phyloP scores from a whole-genome alignment of 2,329 filamentous ascomycete species.

The Paracamarosporium sp. region DNA sequence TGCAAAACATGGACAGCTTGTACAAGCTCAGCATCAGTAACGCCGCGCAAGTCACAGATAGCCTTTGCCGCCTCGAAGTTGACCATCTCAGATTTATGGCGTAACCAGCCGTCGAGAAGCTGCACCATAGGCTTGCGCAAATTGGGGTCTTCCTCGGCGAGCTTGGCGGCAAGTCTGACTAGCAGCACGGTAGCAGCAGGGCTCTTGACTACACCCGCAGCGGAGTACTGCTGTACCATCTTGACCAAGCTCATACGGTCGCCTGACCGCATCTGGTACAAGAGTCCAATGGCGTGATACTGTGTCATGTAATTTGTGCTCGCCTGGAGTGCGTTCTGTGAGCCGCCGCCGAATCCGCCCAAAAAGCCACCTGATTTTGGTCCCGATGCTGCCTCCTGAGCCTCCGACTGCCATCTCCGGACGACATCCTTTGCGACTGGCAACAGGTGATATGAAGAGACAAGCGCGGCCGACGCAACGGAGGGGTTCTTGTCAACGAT shows the following conservation, averaged over 20 bases:
- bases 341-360: slow-evolving; percentile 85
- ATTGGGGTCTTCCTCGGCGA: slow-evolving; percentile 90
- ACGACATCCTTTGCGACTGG: slow-evolving; percentile 96
- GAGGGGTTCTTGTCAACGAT: slow-evolving; percentile 99
- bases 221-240: slow-evolving; percentile 99
- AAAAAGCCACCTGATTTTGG: slow-evolving; percentile 91
- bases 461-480: slow-evolving; percentile 92
- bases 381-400: slow-evolving; percentile 91
- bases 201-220: slow-evolving; percentile 90
- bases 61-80: slow-evolving; percentile 99
- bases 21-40: slow-evolving; percentile 87
- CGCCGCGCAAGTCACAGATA: slow-evolving; percentile 92
- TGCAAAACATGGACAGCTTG: slow-evolving; percentile 95
- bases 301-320: slow-evolving; percentile 95
- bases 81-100: slow-evolving; percentile 92
- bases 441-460: slow-evolving; percentile 97
- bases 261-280: slow-evolving; percentile 97
- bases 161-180: slow-evolving; percentile 88
- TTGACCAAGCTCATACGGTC: slow-evolving; percentile 98
- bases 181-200: slow-evolving; percentile 91
- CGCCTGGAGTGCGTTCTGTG: slow-evolving; percentile 72
- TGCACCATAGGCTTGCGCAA: slow-evolving; percentile 96
- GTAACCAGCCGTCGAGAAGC: slow-evolving; percentile 92
- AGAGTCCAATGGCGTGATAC: slow-evolving; percentile 95
- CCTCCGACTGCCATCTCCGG: slow-evolving; percentile 97